Evolutionary conservation across 352 stramenopile species (phyloP), one percentile per base, ranked within the genome.

Genomic region (Pythium graminicola): DNA sequence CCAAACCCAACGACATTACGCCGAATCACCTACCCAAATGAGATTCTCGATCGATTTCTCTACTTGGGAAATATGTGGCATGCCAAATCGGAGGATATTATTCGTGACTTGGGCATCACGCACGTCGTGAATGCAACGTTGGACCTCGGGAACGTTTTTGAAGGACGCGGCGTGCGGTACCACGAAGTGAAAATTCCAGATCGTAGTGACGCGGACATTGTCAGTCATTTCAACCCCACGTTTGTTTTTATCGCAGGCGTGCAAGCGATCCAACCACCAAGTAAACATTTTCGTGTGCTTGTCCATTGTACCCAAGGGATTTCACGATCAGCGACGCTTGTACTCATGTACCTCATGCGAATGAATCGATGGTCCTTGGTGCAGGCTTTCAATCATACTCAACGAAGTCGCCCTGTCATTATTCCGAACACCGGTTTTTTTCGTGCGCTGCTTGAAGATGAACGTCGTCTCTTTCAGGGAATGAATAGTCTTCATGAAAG

Each of bases 11-110:
- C 7, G 13, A 20, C 24, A n/a, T 33, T 52, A 13, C 24, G 22
- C 4, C 56, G 71, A n/a, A 64, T 86, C 44, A 74, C 64, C 20
- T 89, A 85, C 33, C 78, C 78, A n/a, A 85, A 85, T 49, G 78
- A 89, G 36, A 79, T 89, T 50, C 23, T 84, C 36, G 62, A 74
- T 13, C 61, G 65, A 33, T 83, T 86, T 26, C 54, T 89, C 28
- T 89, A 81, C 48, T 61, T 89, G 16, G 78, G 78, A 23, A 89
- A 87, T 50, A 81, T 81, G 72, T 87, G 76, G 76, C 78, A 89
- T 28, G 78, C 78, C 23, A 64, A 70, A 42, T 84, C 60, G 6
- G 56, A 66, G 19, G 56, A 77, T 31, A 68, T 89, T 2, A 54
- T 89, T 16, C 43, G 62, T 29, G 63, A 85, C 45, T 64, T 89